phyloP scores from a whole-genome alignment of 495 filamentous ascomycete species.

The Annulohypoxylon stygium region DNA sequence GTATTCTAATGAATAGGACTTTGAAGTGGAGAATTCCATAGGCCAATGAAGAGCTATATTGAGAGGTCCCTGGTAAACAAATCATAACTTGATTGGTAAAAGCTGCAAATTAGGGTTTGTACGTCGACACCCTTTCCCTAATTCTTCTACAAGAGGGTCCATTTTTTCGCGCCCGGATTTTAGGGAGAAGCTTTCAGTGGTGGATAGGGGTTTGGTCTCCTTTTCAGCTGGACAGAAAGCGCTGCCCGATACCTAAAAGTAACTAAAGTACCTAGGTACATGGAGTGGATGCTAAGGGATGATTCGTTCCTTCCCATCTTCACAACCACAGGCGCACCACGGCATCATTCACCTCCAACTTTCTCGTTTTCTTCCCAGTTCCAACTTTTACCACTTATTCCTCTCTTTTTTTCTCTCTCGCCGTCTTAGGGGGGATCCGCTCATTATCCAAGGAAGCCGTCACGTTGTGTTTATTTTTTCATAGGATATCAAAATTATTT shows the following conservation, averaged over 20 bases:
- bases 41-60: background rate
- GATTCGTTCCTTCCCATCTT: conserved; percentile 10
- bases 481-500: conserved; percentile 31
- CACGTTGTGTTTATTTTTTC: conserved; percentile 21
- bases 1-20: conserved; percentile 2
- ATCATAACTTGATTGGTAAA: conserved; percentile 13
- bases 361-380: conserved; percentile 33
- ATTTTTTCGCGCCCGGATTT: background rate
- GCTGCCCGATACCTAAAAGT: background rate
- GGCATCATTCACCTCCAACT: conserved; percentile 20
- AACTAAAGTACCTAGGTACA: background rate
- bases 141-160: background rate
- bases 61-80: background rate
- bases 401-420: background rate
- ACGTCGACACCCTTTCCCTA: background rate
- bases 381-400: conserved; percentile 25
- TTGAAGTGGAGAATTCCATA: no score
- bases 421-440: conserved; percentile 32
- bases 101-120: conserved; percentile 2
- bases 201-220: conserved; percentile 3
- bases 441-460: conserved; percentile 36
- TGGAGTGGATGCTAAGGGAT: background rate
- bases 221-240: background rate
- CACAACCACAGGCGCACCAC: background rate
- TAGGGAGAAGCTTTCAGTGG: conserved; percentile 15